Base-by-base conservation (phyloP, 805 yeast species). In the Candida railenensis region DNA sequence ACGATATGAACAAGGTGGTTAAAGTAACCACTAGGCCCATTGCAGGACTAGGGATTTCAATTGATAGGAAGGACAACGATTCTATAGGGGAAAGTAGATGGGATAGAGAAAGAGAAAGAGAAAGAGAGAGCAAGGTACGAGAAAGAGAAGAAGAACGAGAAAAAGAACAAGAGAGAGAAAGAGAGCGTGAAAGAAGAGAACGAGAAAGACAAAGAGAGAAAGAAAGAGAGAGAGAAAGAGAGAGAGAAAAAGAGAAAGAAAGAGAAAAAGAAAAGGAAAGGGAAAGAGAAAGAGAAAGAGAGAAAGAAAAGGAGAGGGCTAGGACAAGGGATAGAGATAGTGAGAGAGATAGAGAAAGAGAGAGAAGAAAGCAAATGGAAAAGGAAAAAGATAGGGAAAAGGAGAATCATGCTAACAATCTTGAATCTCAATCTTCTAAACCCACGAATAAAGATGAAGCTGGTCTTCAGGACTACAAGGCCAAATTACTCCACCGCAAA, bases 401-500 rank as follows among this genome's bases (percentile, higher is more conserved):
- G n/a, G n/a, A n/a, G n/a, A 25, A 25, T 25, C 9, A 25, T 5
- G 9, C 30, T 11, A 11, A 8, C 15, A n/a, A 34, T 34, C 7
- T 34, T n/a, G 37, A 16, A 5, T 14, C 33, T 28, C 33, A 28
- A 28, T 14, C 33, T 28, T 28, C 33, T 28, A 14, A 14, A 14
- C 14, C 33, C 14, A 14, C 12, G 33, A 15, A 8, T 34, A 16
- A 16, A 16, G 12, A 4, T 39, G 34, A 22, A 18, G 30, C 34
- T 39, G 34, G 32, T 11, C 34, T 22, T 22, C 30, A n/a, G 4
- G 43, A 40, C 22, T 22, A 22, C 25, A 38, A 21, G 16, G 16
- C 25, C 14, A 40, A 40, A 19, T 20, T 40, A 8, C 14, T 40
- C 16, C 43, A 40, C 11, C 43, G 43, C 21, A 59, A 58, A 44